phyloP scores from a whole-genome alignment of 768 basidiomycete species.

The Cyclocybe cylindracea region DNA sequence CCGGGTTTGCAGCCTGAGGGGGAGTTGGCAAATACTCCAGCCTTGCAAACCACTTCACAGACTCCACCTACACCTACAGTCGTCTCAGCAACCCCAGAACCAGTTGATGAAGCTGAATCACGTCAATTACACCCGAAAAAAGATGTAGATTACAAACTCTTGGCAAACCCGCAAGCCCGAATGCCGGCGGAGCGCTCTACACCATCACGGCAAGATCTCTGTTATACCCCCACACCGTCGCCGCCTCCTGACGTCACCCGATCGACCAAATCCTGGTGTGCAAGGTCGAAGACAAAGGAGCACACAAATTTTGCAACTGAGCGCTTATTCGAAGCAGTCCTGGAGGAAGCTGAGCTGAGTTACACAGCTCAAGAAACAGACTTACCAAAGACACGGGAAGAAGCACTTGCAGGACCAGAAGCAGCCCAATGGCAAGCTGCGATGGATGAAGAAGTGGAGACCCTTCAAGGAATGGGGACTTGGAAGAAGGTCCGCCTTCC shows the following conservation, averaged over 20 bases:
- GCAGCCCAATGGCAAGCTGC: constrained; percentile 19
- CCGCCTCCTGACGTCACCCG: constrained; percentile 9
- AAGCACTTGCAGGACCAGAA: constrained; percentile 8
- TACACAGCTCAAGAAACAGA: neutral
- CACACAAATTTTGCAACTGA: constrained; percentile 1
- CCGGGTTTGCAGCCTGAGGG: constrained; percentile 14
- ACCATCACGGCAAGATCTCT: no score
- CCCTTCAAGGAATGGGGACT: constrained; percentile 25
- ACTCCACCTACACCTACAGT: no score
- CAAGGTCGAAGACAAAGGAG: neutral
- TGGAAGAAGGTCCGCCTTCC: constrained; percentile 29
- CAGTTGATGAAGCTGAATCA: no score
- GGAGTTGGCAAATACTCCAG: constrained; percentile 1
- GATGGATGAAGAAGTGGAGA: constrained; percentile 27
- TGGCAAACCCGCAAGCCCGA: no score
- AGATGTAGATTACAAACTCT: no score
- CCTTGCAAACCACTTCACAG: neutral
- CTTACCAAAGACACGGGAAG: neutral
- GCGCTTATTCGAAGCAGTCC: neutral
- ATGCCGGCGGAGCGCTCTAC: no score
- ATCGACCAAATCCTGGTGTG: constrained; percentile 5
- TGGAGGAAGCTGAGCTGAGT: neutral
- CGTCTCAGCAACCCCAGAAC: no score
- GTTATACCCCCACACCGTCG: no score
- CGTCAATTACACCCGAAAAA: no score